A percentile compares a stretch with the other conserved stretches of the same genome.
Conservation (phyloP, 805 yeast genomes). For the Yamadazyma laniorum region DNA sequence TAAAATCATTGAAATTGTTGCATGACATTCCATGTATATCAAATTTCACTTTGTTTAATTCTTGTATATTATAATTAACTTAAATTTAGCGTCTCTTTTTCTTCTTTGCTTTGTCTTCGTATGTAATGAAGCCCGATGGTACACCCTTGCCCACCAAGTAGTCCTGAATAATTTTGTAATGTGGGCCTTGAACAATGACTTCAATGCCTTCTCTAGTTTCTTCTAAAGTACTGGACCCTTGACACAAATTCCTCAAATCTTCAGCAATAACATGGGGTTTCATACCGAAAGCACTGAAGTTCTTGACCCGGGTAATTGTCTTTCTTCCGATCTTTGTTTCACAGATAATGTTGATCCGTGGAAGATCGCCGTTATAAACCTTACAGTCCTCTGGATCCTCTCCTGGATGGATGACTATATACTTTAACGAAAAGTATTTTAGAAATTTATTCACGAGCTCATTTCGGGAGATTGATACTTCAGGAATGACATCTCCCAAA, state of each 20-base stretch:
- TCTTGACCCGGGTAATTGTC: slow-evolving; percentile 67
- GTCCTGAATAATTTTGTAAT: slow-evolving; percentile 59
- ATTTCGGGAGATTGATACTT: slow-evolving; percentile 38
- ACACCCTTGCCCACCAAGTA: slow-evolving; percentile 61
- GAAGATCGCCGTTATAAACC: slow-evolving; percentile 63
- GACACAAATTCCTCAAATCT: slow-evolving; percentile 73
- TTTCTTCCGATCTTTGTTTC: slow-evolving; percentile 83
- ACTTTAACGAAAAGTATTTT: slow-evolving; percentile 49
- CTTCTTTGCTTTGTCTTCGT: slow-evolving; percentile 58
- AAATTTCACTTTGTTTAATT: no score
- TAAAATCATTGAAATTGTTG: slow-evolving; percentile 52
- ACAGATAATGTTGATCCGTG: slow-evolving; percentile 62
- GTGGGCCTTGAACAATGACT: slow-evolving; percentile 91
- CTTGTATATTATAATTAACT: not conserved
- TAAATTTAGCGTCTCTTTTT: slow-evolving; percentile 33
- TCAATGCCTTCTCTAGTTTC: slow-evolving; percentile 58
- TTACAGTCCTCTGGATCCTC: slow-evolving; percentile 27
- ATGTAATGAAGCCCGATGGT: slow-evolving; percentile 61
- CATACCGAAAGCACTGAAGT: slow-evolving; percentile 66
- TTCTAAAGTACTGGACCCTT: slow-evolving; percentile 81
- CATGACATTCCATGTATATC: no score
- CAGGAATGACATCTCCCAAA: slow-evolving; percentile 42
- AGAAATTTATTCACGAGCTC: slow-evolving; percentile 44
- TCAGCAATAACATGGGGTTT: slow-evolving; percentile 65
- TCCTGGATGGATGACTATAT: slow-evolving; percentile 48